Evolutionary conservation across 176 grass and related monocot genomes (phyloP).

Genomic region (Triticum monococcum): DNA sequence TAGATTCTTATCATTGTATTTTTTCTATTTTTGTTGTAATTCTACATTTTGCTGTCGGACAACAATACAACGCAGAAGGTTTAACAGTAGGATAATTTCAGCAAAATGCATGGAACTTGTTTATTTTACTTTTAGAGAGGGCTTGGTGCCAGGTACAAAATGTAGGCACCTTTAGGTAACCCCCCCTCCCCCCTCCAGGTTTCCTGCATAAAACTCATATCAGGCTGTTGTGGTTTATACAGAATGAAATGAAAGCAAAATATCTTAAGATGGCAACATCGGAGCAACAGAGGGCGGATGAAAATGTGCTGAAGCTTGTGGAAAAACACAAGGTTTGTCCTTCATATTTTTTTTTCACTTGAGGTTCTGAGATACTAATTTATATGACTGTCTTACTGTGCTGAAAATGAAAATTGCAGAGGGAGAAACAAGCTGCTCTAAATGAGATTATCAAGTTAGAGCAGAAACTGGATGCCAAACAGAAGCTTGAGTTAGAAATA

Average conservation of each 20-base stretch:
- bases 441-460: conserved; percentile 45
- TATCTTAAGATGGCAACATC: conserved; percentile 51
- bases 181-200: not conserved
- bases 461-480: conserved; percentile 48
- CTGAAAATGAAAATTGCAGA: conserved; percentile 35
- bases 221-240: not conserved
- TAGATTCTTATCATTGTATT: too few species aligned
- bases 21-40: too few species aligned
- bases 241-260: conserved; percentile 50
- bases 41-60: too few species aligned
- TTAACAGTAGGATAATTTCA: too few species aligned
- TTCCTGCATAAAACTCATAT: not conserved
- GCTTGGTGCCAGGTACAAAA: too few species aligned
- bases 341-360: not conserved
- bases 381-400: not conserved
- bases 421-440: conserved; percentile 46
- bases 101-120: too few species aligned
- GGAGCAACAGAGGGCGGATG: conserved; percentile 62
- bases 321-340: conserved; percentile 53
- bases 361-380: not conserved
- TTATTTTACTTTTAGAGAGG: too few species aligned
- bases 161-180: too few species aligned
- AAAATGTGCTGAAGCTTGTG: conserved; percentile 58
- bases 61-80: too few species aligned
- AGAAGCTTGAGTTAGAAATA: conserved; percentile 53